phyloP scores from a whole-genome alignment of 2,329 filamentous ascomycete genomes.

The Monilinia fructicola region DNA sequence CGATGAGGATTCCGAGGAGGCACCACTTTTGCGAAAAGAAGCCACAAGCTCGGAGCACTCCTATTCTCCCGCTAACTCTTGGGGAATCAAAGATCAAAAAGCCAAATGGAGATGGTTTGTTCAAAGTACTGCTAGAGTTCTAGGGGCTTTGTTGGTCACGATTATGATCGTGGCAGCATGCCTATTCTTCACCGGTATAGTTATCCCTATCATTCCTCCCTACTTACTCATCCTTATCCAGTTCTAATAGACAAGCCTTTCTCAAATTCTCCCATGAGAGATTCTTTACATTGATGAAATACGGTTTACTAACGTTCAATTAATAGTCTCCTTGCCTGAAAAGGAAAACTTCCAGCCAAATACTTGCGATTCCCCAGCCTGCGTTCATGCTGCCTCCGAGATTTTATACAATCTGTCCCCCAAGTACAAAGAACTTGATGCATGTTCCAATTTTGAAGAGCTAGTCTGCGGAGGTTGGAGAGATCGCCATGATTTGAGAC shows the following conservation, averaged over 20 bases:
- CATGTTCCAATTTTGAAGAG: constrained; percentile 68
- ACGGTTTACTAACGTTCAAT: neutral
- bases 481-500: constrained; percentile 61
- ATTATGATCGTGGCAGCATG: constrained; percentile 35
- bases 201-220: neutral
- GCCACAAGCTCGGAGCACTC: constrained; percentile 19
- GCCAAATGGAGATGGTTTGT: constrained; percentile 26
- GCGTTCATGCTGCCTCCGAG: constrained; percentile 61
- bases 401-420: constrained; percentile 62
- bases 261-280: neutral
- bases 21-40: constrained; percentile 31
- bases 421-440: constrained; percentile 61
- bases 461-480: constrained; percentile 68
- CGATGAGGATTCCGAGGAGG: constrained; percentile 27
- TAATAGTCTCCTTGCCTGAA: constrained; percentile 27
- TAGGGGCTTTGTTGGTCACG: constrained; percentile 31
- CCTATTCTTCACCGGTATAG: constrained; percentile 28
- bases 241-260: neutral
- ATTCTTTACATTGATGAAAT: neutral
- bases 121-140: constrained; percentile 34
- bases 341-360: constrained; percentile 26
- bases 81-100: neutral
- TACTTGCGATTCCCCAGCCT: constrained; percentile 58
- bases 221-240: neutral
- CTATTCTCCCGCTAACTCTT: neutral